A percentile compares a stretch with the other conserved stretches of the same genome.
Conservation (phyloP, 805 yeast genomes). For the Yarrowia hollandica region DNA sequence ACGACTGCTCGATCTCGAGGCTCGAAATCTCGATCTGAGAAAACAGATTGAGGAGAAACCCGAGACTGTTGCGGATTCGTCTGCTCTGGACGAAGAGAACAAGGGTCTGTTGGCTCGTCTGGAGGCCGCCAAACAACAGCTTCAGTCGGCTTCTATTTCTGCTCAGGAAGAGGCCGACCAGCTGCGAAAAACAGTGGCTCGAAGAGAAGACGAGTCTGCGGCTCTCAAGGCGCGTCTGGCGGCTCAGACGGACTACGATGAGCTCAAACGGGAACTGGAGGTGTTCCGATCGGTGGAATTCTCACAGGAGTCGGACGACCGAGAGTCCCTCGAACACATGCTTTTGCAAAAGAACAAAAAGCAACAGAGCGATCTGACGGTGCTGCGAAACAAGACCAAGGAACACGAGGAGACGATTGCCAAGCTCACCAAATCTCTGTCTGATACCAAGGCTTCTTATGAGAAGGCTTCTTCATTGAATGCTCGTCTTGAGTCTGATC, state of each 20-base stretch:
- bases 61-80: slow-evolving; percentile 30
- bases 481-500: slow-evolving; percentile 69
- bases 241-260: slow-evolving; percentile 70
- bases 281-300: slow-evolving; percentile 75
- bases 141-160: slow-evolving; percentile 35
- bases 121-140: slow-evolving; percentile 47
- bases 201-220: slow-evolving; percentile 48
- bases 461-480: slow-evolving; percentile 45
- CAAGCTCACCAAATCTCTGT: slow-evolving; percentile 41
- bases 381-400: slow-evolving; percentile 59
- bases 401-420: slow-evolving; percentile 47
- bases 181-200: neutral
- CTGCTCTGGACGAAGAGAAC: slow-evolving; percentile 54
- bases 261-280: slow-evolving; percentile 71
- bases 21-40: slow-evolving; percentile 72
- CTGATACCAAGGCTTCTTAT: neutral
- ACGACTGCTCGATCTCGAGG: slow-evolving; percentile 68
- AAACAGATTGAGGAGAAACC: slow-evolving; percentile 55
- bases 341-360: slow-evolving; percentile 70
- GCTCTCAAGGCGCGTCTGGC: slow-evolving; percentile 52
- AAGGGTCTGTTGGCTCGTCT: slow-evolving; percentile 59
- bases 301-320: slow-evolving; percentile 41
- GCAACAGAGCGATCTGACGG: slow-evolving; percentile 68
- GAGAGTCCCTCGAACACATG: slow-evolving; percentile 52
- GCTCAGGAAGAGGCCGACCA: slow-evolving; percentile 40